Percentiles rank a stretch among this genome's conserved stretches.
Conservation (phyloP, 106 monocot genomes). For the Agapanthus africanus region DNA sequence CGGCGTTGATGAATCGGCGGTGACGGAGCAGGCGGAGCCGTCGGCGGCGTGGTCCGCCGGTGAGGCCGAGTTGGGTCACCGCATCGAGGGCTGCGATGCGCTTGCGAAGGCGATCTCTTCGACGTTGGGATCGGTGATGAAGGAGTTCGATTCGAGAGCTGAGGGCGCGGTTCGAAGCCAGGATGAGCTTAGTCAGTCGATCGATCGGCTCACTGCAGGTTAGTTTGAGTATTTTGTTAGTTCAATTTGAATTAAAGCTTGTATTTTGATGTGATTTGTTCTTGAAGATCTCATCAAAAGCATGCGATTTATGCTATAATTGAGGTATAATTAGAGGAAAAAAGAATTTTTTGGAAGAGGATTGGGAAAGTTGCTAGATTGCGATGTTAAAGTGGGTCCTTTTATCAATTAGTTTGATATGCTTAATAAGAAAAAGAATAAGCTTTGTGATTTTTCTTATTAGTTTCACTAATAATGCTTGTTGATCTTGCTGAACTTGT, state of each 20-base stretch:
- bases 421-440: no score
- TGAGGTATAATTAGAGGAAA: no score
- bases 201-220: conserved; percentile 40
- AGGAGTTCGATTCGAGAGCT: conserved; percentile 41
- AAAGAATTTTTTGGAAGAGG: no score
- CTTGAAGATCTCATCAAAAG: not conserved
- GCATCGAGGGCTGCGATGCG: conserved; percentile 22
- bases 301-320: not conserved
- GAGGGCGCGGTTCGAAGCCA: conserved; percentile 31
- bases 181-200: conserved; percentile 34
- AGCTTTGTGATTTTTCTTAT: no score
- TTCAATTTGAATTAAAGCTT: not conserved
- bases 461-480: no score
- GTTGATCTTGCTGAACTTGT: no score
- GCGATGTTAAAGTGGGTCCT: no score
- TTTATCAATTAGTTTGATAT: no score
- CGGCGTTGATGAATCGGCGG: not conserved
- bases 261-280: not conserved
- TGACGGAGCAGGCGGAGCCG: not conserved
- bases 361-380: no score
- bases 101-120: conserved; percentile 41
- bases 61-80: conserved; percentile 3
- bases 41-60: not conserved
- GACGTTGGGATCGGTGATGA: conserved; percentile 34
- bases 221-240: not conserved